Base-by-base conservation (phyloP, 2,329 filamentous ascomycete genomes). In the Karstenula rhodostoma region DNA sequence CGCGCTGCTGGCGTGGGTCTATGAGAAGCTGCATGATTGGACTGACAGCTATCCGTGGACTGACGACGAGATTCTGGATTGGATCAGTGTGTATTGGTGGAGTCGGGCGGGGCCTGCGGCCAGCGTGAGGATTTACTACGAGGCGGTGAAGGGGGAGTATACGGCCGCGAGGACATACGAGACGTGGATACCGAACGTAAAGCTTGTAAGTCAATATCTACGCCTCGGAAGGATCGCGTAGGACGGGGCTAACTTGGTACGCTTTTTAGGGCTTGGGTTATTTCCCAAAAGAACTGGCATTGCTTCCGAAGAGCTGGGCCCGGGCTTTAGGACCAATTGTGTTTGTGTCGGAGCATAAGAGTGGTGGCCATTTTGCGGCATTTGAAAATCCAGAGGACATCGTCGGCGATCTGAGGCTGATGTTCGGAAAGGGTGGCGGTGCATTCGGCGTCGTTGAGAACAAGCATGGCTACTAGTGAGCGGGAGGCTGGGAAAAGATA, bases 11-110 rank as follows among this genome's bases (percentile, higher is more conserved):
- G 86, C 90, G 0, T 95, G 92, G 92, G 87, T 94, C 29, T 90
- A 91, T 66, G 92, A 94, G 77, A 94, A 94, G 73, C 78, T 94
- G 35, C 86, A 90, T 65, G 88, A 90, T 67, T 94, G 91, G 91
- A 88, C 88, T 0, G 90, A 94, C 67, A 68, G 68, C 0, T 93
- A 93, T 69, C 79, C 84, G 0, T 94, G 90, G 90, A 89, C 86
- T 0, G 88, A 92, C 61, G 90, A 93, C 54, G 90, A 94, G 77
- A 84, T 94, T 7, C 78, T 92, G 25, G 91, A 88, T 0, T 94
- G 90, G 91, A 77, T 93, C 0, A 87, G 37, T n/a, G 37, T 40
- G 37, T 40, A 40, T n/a, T 40, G 37, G 37, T 58, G 47, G 40
- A 59, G 57, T 35, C 27, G 19, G 4, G 57, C 57, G 5, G 57